A percentile compares a stretch with the other conserved stretches of the same genome.
These are phyloP conservation scores for Beauveria australis DNA, from an alignment of 2,329 filamentous ascomycete species.

Conservation along the genomic window DNA sequence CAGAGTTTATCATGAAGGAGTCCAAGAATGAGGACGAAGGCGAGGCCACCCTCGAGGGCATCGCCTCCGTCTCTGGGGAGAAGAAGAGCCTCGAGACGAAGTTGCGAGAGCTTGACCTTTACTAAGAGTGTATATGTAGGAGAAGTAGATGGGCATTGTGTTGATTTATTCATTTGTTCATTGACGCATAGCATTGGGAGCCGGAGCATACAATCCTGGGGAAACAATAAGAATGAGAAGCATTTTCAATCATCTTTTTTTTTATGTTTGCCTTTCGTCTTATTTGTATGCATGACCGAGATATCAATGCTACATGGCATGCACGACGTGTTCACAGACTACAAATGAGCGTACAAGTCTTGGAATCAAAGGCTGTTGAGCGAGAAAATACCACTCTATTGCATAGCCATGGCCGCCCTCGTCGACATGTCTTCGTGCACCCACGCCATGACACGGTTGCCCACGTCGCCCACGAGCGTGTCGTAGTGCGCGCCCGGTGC, in stretches of 20 bases:
- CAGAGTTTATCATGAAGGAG: conserved; percentile 17
- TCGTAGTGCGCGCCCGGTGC: conserved; percentile 67
- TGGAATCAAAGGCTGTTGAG: too few relatives aligned
- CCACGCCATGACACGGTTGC: conserved; percentile 59
- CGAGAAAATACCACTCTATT: too few relatives aligned
- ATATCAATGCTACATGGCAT: background rate
- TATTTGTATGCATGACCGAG: background rate
- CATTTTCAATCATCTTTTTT: background rate
- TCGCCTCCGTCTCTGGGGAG: conserved; percentile 18
- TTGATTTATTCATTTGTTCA: background rate
- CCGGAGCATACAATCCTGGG: background rate
- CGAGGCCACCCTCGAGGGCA: conserved; percentile 21
- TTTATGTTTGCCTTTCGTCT: background rate
- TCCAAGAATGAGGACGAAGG: conserved; percentile 12
- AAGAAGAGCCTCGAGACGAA: conserved; percentile 20
- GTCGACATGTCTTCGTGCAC: conserved; percentile 52
- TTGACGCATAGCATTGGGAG: conserved; percentile 5
- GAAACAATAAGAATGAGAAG: background rate
- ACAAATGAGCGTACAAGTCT: background rate
- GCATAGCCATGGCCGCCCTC: conserved; percentile 25
- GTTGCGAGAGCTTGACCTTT: conserved; percentile 28
- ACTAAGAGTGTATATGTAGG: conserved; percentile 15
- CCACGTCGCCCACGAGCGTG: conserved; percentile 66
- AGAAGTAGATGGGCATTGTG: background rate
- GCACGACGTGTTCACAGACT: background rate